phyloP scores from a whole-genome alignment of 1,284 basidiomycete species.

The Sphaerobolus stellatus region DNA sequence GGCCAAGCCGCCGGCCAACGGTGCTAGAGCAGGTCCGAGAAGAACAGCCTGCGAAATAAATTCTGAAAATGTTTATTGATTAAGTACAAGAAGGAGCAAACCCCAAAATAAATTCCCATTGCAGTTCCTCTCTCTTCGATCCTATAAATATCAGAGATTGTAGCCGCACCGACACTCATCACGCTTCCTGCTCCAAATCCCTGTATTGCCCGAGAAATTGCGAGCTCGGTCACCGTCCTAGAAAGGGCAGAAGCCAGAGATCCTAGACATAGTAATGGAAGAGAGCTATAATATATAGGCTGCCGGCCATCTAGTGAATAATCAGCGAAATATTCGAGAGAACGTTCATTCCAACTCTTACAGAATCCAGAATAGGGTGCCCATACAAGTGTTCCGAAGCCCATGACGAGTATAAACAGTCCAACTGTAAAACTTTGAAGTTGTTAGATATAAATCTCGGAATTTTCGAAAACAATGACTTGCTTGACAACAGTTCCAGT shows the following conservation, averaged over 20 bases:
- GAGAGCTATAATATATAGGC: slow-evolving; percentile 57
- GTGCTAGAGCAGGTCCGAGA: slow-evolving; percentile 37
- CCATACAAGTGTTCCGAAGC: slow-evolving; percentile 49
- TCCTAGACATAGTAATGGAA: slow-evolving; percentile 60
- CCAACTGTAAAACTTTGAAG: slow-evolving; percentile 37
- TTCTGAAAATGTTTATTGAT: background rate
- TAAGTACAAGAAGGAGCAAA: slow-evolving; percentile 28
- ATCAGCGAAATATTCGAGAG: background rate
- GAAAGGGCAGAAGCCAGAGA: slow-evolving; percentile 60
- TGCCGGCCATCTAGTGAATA: slow-evolving; percentile 55
- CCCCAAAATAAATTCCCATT: slow-evolving; percentile 62
- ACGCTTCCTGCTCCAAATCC: slow-evolving; percentile 56
- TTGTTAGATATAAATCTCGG: background rate
- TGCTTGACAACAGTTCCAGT: slow-evolving; percentile 57
- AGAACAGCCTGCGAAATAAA: slow-evolving; percentile 26
- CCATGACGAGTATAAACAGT: slow-evolving; percentile 43
- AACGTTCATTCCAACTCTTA: slow-evolving; percentile 15
- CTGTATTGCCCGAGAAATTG: slow-evolving; percentile 64
- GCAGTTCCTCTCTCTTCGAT: slow-evolving; percentile 61
- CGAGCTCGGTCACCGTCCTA: slow-evolving; percentile 46
- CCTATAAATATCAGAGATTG: slow-evolving; percentile 64
- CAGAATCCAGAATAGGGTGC: slow-evolving; percentile 55
- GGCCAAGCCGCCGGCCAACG: slow-evolving; percentile 40
- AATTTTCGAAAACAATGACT: background rate
- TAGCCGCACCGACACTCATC: slow-evolving; percentile 58